Conservation (phyloP, 176 grass and related monocot genomes). For the Chrysopogon serrulatus region DNA sequence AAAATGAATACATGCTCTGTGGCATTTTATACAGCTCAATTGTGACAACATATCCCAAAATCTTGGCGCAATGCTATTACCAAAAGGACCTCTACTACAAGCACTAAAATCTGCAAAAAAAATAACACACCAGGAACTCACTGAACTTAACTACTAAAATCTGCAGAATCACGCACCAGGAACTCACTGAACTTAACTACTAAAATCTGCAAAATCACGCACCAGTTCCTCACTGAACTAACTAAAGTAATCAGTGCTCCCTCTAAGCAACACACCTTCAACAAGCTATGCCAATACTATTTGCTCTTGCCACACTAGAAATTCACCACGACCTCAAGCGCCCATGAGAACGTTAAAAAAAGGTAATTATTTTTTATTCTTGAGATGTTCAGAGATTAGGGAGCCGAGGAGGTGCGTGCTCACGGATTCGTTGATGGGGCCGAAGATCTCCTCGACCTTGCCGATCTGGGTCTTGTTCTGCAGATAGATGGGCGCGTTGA, state of each 20-base stretch:
- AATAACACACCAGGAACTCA: no score
- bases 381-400: not conserved
- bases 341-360: not conserved
- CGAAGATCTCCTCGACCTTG: constrained; percentile 98
- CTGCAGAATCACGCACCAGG: no score
- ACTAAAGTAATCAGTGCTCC: not conserved
- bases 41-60: not conserved
- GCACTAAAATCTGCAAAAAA: no score
- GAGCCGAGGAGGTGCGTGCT: constrained; percentile 9
- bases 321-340: not conserved
- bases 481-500: constrained; percentile 90
- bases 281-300: not conserved
- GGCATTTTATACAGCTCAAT: not conserved
- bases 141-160: no score
- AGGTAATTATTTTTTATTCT: not conserved
- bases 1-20: not conserved
- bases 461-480: constrained; percentile 95
- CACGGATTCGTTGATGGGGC: constrained; percentile 97
- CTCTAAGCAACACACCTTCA: not conserved
- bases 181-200: no score
- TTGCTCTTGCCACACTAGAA: not conserved
- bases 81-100: not conserved
- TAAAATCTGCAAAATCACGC: not conserved
- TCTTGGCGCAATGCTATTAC: not conserved
- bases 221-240: not conserved